phyloP scores from a whole-genome alignment of 345 rosid species.

The Hibiscus trionum region DNA sequence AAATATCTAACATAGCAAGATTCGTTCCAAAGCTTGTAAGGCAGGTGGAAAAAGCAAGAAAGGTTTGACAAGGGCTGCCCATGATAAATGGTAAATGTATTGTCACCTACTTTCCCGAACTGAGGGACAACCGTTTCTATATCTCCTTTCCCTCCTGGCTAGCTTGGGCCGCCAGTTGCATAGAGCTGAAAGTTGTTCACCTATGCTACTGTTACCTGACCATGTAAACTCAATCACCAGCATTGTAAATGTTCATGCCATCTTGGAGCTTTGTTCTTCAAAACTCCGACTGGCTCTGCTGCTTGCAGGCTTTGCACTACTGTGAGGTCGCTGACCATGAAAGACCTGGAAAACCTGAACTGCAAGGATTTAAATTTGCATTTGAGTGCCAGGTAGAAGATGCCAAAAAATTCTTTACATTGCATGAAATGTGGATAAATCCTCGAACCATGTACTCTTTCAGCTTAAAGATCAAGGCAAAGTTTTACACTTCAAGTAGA shows the following conservation, averaged over 20 bases:
- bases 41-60: no score
- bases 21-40: no score
- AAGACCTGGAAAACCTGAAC: neutral
- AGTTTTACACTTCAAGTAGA: neutral
- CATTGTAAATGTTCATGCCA: neutral
- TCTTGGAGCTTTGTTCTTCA: neutral
- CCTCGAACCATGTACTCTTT: neutral
- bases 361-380: neutral
- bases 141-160: no score
- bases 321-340: neutral
- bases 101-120: no score
- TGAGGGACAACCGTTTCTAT: no score
- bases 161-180: no score
- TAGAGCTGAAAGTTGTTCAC: no score
- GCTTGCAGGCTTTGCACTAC: neutral
- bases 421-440: neutral
- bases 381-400: neutral
- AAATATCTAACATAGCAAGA: no score
- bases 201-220: no score
- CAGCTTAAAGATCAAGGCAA: neutral
- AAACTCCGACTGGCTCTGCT: neutral
- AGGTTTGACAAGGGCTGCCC: no score
- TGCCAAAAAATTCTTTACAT: neutral
- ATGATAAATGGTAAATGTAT: no score
- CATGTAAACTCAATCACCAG: neutral